phyloP scores from a whole-genome alignment of 805 yeast species.

The Candida verbasci region DNA sequence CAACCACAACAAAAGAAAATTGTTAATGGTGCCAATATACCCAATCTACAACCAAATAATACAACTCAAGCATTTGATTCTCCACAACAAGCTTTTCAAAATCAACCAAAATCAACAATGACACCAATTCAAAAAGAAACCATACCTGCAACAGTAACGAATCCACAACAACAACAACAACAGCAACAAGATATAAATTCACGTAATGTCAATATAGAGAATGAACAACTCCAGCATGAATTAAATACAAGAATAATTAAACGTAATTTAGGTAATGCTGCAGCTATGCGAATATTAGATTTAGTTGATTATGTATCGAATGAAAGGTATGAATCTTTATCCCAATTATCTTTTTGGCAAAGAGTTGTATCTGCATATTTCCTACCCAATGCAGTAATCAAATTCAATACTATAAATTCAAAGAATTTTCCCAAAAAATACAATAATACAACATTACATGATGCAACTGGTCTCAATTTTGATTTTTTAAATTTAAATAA shows the following conservation, averaged over 20 bases:
- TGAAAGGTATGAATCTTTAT: slow-evolving; percentile 25
- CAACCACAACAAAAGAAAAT: slow-evolving; percentile 3
- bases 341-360: slow-evolving; percentile 34
- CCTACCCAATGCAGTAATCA: slow-evolving; percentile 25
- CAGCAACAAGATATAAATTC: background rate
- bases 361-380: slow-evolving; percentile 29
- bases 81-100: background rate
- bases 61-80: background rate
- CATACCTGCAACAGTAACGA: slow-evolving; percentile 8
- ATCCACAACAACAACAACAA: slow-evolving; percentile 5
- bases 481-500: slow-evolving; percentile 24
- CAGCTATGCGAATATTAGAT: slow-evolving; percentile 35
- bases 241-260: slow-evolving; percentile 31
- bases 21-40: background rate
- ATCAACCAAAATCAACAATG: slow-evolving; percentile 11
- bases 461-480: slow-evolving; percentile 7
- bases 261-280: slow-evolving; percentile 40
- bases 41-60: background rate
- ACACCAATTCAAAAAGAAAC: slow-evolving; percentile 11
- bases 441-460: slow-evolving; percentile 5
- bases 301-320: slow-evolving; percentile 34
- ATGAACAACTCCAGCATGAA: slow-evolving; percentile 23
- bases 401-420: slow-evolving; percentile 16
- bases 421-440: slow-evolving; percentile 1
- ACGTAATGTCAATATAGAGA: background rate